These are phyloP conservation scores for Calonectria hawksworthii DNA, from an alignment of 2,329 filamentous ascomycete genomes.

Conservation along the genomic window DNA sequence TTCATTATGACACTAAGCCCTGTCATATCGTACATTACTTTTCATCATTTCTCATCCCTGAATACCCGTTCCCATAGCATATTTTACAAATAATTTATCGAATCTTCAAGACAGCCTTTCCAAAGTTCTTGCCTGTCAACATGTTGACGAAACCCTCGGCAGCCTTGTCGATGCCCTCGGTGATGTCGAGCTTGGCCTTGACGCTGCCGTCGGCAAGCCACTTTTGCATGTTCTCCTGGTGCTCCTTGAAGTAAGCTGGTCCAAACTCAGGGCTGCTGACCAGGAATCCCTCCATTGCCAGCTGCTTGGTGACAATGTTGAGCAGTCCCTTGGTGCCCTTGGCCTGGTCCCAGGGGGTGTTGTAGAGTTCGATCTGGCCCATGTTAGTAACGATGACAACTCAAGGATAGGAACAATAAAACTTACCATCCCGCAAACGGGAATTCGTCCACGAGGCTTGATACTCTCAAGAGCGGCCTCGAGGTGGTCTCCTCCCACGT, in stretches of 20 bases:
- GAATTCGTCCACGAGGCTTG: conserved; percentile 76
- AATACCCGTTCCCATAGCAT: not conserved
- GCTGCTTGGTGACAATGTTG: conserved; percentile 74
- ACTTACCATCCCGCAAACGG: conserved; percentile 73
- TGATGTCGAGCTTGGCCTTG: conserved; percentile 77
- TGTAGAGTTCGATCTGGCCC: conserved; percentile 79
- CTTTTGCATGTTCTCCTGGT: conserved; percentile 80
- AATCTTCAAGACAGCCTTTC: conserved; percentile 85
- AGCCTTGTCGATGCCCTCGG: conserved; percentile 84
- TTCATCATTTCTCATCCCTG: not conserved
- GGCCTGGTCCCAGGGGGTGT: conserved; percentile 64
- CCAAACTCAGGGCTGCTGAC: conserved; percentile 76
- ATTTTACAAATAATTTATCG: conserved; percentile 23
- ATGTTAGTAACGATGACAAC: not conserved
- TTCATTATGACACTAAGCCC: not conserved
- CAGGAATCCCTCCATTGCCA: conserved; percentile 84
- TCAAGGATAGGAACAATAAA: fast-evolving
- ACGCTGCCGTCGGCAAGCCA: conserved; percentile 84
- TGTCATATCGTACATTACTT: not conserved
- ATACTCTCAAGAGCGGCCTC: conserved; percentile 60
- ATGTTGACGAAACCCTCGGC: conserved; percentile 81
- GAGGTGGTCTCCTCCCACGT: conserved; percentile 67
- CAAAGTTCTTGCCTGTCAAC: conserved; percentile 85
- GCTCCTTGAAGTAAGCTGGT: conserved; percentile 75
- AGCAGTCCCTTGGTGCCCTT: conserved; percentile 78